Base-by-base conservation (phyloP, 164 flowering plant species). In the Paratinospora sagittata region DNA sequence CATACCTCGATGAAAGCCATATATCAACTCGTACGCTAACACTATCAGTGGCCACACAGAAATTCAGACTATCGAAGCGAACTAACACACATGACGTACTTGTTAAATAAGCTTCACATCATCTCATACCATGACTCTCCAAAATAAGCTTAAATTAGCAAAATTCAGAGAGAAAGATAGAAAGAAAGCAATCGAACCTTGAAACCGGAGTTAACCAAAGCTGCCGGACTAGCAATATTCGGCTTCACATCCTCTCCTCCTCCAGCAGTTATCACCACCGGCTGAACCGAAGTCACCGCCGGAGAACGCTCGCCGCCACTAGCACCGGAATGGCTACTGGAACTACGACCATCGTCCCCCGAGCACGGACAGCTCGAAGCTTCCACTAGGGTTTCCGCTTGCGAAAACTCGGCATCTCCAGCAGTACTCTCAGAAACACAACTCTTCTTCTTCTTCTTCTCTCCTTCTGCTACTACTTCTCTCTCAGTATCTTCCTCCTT, bases 341-440 rank as follows among this genome's bases (percentile, higher is more conserved):
- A 39, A 11, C 10, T 11, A 11, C 43, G 43, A 39, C 10, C 43
- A 39, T n/a, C n/a, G n/a, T 39, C 5, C 43, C 43, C 43, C 43
- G 43, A 39, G 10, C 10, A 39, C 43, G 43, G 43, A 63, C 33
- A 27, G 12, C 27, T n/a, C 27, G 76, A 43, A 26, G 65, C 17
- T 23, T 30, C 39, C 9, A 36, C 52, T 74, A 67, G 72, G 74
- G 76, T 77, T 77, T 70, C 80, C 24, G 65, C 52, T 21, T 26
- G 65, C 2, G 71, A 77, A 45, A 9, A 12, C 6, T 27, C 37
- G 12, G 13, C 66, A 3, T 26, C 21, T 65, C 37, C 37, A 11
- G 49, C 24, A n/a, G n/a, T n/a, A n/a, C 45, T 65, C 10, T 37
- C 47, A 65, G 10, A 12, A 47, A 52, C 19, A 52, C 27, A 17